Evolutionary conservation across 345 rosid genomes (phyloP).

Genomic region (Populus alba): DNA sequence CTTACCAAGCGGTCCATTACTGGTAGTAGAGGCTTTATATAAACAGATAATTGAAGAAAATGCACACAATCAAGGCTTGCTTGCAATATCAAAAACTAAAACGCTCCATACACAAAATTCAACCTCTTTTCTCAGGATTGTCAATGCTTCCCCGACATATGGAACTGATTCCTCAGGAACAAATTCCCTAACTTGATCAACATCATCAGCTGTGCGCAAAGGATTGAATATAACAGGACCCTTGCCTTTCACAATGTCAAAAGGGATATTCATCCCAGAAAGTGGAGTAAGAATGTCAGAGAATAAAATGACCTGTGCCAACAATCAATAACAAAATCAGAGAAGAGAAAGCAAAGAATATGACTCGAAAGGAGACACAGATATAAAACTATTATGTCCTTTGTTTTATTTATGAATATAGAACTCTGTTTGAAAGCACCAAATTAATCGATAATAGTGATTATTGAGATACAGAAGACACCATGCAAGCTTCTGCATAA

Average conservation of each 20-base stretch:
- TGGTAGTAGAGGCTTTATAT: not conserved
- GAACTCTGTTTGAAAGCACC: not conserved
- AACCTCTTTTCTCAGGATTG: slow-evolving; percentile 82
- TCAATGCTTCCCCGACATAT: slow-evolving; percentile 92
- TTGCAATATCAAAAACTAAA: slow-evolving; percentile 1
- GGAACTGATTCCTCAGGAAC: slow-evolving; percentile 84
- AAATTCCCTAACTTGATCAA: slow-evolving; percentile 77
- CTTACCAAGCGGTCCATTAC: not conserved
- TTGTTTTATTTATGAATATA: too few species aligned
- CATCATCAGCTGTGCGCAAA: slow-evolving; percentile 62
- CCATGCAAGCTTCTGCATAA: not conserved
- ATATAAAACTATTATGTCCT: too few species aligned
- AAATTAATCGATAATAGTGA: not conserved
- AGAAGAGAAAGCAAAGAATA: not conserved
- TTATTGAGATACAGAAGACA: not conserved
- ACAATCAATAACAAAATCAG: slow-evolving; percentile 10
- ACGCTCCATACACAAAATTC: not conserved
- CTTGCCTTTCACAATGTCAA: slow-evolving; percentile 92
- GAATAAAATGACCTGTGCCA: slow-evolving; percentile 81
- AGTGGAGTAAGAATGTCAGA: slow-evolving; percentile 97
- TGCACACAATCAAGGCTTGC: slow-evolving; percentile 4
- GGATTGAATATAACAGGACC: slow-evolving; percentile 91
- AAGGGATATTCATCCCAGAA: slow-evolving; percentile 98
- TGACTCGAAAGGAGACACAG: not conserved
- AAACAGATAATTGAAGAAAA: slow-evolving; percentile 2